These are phyloP conservation scores for Cajanus cajan DNA, from an alignment of 306 rosid genomes.

Conservation along the genomic window DNA sequence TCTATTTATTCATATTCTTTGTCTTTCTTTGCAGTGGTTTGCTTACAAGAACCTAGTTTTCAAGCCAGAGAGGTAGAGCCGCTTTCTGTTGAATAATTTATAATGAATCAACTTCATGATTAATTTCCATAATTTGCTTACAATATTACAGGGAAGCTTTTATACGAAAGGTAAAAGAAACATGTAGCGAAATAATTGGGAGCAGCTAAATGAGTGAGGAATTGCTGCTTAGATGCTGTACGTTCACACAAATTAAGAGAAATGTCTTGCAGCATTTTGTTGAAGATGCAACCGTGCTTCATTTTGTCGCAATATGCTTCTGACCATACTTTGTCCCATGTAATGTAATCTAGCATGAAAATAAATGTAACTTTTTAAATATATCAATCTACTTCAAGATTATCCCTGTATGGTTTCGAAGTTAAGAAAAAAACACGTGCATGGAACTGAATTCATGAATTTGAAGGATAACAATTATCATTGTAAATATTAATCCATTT, in stretches of 20 bases:
- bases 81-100: background rate
- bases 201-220: slow-evolving; percentile 58
- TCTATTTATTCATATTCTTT: background rate
- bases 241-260: slow-evolving; percentile 30
- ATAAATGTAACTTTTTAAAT: slow-evolving; percentile 39
- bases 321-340: slow-evolving; percentile 36
- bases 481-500: background rate
- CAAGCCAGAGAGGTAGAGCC: slow-evolving; percentile 72
- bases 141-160: slow-evolving; percentile 71
- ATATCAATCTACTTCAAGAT: slow-evolving; percentile 28
- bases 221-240: slow-evolving; percentile 38
- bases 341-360: slow-evolving; percentile 34
- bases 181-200: slow-evolving; percentile 61
- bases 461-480: background rate
- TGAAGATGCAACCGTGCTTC: slow-evolving; percentile 35
- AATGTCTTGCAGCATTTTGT: slow-evolving; percentile 39
- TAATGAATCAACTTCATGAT: background rate
- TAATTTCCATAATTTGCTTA: slow-evolving; percentile 12
- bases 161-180: slow-evolving; percentile 56
- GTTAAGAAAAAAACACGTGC: background rate
- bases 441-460: background rate
- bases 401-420: background rate
- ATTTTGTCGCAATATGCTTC: slow-evolving; percentile 38
- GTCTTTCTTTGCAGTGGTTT: slow-evolving; percentile 66
- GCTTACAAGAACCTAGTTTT: slow-evolving; percentile 74